Evolutionary conservation across 2,329 filamentous ascomycete species (phyloP), one percentile per base, ranked within the genome.

Genomic region (Fusarium subtropicale): DNA sequence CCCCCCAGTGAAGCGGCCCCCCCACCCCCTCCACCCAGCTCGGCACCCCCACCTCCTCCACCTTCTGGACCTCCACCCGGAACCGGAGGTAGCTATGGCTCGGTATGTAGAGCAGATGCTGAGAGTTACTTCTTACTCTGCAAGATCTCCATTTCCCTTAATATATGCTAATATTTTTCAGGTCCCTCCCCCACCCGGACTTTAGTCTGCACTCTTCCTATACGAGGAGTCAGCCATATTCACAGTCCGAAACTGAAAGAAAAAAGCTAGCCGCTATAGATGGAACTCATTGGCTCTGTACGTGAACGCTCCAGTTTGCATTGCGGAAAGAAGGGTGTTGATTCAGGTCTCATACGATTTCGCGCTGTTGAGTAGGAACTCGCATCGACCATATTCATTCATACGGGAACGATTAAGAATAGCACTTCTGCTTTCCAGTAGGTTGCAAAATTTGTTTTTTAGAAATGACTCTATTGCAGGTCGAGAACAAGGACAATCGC

Each of bases 1-100:
- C n/a, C n/a, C n/a, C n/a, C n/a, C n/a, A n/a, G n/a, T n/a, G n/a
- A 87, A 70, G 85, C 88, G 57, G 87, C 88, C 55, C 90, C 90
- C 15, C 90, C 90, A 30, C 89, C 89, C 13, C 88, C 80, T 1
- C 78, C 47, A 7, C 78, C 41, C 78, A 55, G 55, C 55, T 57
- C 55, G 36, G 55, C 55, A 10, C 56, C 56, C 31, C 89, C 89
- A 13, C 88, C 80, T 1, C 78, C 78, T 45, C 79, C 80, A 11
- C 65, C 66, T 38, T 66, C 65, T 33, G 85, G 85, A 42, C 80
- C 86, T 47, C 83, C 86, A n/a, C 85, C 85, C 58, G 76, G 76
- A 44, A 56, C 59, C 38, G 63, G 60, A 39, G 81, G 83, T 51
- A 82, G 85, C 48, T 93, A 92, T 76, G 88, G 86, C 72, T 84